Percentiles rank a stretch among this genome's conserved stretches.
Evolutionary conservation across 805 yeast species (phyloP).

Genomic region (Yueomyces sp.): DNA sequence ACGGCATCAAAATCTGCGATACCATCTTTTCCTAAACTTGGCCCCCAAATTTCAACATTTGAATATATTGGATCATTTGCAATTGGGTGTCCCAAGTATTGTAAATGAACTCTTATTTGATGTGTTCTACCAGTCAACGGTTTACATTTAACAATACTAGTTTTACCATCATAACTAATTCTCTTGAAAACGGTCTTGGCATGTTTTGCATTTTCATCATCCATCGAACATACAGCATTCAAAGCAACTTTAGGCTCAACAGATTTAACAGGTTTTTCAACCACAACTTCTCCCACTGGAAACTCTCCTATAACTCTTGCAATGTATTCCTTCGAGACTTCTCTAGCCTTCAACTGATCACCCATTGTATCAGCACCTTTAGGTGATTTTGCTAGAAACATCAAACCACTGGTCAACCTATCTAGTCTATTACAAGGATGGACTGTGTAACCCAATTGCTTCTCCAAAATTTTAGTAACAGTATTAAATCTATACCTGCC

Average conservation of each 20-base stretch:
- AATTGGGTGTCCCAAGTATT: slow-evolving; percentile 78
- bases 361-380: slow-evolving; percentile 67
- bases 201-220: slow-evolving; percentile 34
- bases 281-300: slow-evolving; percentile 43
- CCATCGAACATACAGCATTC: slow-evolving; percentile 34
- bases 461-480: slow-evolving; percentile 62
- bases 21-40: slow-evolving; percentile 48
- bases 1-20: slow-evolving; percentile 28
- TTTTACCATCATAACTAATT: slow-evolving; percentile 52
- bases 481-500: slow-evolving; percentile 71
- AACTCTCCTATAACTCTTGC: slow-evolving; percentile 85
- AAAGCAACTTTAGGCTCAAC: slow-evolving; percentile 63
- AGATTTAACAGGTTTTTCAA: slow-evolving; percentile 57
- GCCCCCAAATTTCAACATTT: slow-evolving; percentile 71
- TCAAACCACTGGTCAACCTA: slow-evolving; percentile 79
- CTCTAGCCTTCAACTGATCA: slow-evolving; percentile 56
- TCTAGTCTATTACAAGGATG: slow-evolving; percentile 89
- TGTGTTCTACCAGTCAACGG: slow-evolving; percentile 93
- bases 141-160: slow-evolving; percentile 58
- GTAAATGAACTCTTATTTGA: slow-evolving; percentile 88
- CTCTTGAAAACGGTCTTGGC: slow-evolving; percentile 62
- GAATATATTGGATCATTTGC: slow-evolving; percentile 89
- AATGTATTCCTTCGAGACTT: slow-evolving; percentile 68
- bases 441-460: slow-evolving; percentile 50
- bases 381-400: slow-evolving; percentile 80